A percentile compares a stretch with the other conserved stretches of the same genome.
Evolutionary conservation across 1,284 basidiomycete species (phyloP).

Genomic region (Phlebopus sp.): DNA sequence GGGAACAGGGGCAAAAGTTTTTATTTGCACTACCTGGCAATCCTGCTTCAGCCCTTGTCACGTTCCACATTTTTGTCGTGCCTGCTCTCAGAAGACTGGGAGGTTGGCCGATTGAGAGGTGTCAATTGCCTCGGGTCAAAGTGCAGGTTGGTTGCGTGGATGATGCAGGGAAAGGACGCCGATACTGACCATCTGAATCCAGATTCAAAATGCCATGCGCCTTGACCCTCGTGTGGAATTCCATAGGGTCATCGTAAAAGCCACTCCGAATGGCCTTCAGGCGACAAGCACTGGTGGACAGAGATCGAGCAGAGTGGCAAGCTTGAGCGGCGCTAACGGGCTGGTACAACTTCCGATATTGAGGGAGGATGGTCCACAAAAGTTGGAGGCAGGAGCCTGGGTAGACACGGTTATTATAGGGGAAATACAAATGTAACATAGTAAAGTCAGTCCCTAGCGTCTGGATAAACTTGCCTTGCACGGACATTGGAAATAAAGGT

Average conservation of each 20-base stretch:
- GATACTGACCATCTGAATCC: conserved; percentile 3
- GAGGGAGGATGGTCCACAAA: conserved; percentile 37
- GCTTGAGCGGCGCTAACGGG: conserved; percentile 75
- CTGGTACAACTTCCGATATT: conserved; percentile 65
- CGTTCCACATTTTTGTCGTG: conserved; percentile 82
- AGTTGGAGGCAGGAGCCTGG: conserved; percentile 50
- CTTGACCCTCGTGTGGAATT: conserved; percentile 79
- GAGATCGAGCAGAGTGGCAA: conserved; percentile 75
- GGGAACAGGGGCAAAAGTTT: conserved; percentile 42
- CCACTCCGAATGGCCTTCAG: conserved; percentile 45
- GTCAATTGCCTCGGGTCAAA: conserved; percentile 60
- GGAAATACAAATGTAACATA: conserved; percentile 48
- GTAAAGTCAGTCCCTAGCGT: neutral
- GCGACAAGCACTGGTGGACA: conserved; percentile 85
- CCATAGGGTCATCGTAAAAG: conserved; percentile 68
- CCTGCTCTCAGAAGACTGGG: conserved; percentile 75
- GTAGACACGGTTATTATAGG: conserved; percentile 65
- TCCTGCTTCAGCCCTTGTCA: conserved; percentile 86
- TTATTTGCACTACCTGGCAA: conserved; percentile 87
- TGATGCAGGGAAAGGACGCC: neutral
- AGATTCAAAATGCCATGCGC: conserved; percentile 60
- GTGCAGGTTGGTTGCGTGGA: conserved; percentile 54
- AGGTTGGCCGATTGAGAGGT: conserved; percentile 56
- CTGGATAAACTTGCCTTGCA: neutral
- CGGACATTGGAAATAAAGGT: too few relatives aligned